These are phyloP conservation scores for Rhododendron ovatum DNA, from an alignment of 148 eudicot species.

Conservation along the genomic window DNA sequence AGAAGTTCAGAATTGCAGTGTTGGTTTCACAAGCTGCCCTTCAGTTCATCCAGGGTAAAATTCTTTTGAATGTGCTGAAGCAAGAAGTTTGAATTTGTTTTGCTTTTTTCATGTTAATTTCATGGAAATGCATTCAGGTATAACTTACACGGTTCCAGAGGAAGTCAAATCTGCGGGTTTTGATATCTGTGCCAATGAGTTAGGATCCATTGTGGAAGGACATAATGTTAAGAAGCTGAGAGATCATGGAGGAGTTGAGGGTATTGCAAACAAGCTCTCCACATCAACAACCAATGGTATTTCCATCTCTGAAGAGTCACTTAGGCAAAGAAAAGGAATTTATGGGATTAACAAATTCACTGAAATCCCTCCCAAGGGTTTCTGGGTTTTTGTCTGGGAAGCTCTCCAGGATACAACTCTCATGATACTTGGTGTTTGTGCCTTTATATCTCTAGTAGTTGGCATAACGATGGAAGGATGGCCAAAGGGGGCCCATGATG, in stretches of 20 bases:
- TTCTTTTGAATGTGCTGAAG: background rate
- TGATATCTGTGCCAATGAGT: constrained; percentile 69
- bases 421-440: constrained; percentile 83
- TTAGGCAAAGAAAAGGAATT: constrained; percentile 47
- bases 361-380: constrained; percentile 26
- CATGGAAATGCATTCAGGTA: constrained; percentile 38
- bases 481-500: constrained; percentile 88
- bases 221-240: constrained; percentile 55
- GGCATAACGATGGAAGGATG: constrained; percentile 84
- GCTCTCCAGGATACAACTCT: constrained; percentile 87
- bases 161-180: constrained; percentile 73
- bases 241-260: constrained; percentile 70
- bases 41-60: constrained; percentile 66
- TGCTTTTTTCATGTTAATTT: constrained; percentile 9
- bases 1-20: constrained; percentile 73
- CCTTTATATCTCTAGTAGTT: constrained; percentile 79
- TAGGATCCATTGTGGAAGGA: constrained; percentile 82
- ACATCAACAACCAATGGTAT: constrained; percentile 51
- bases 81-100: background rate
- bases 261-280: constrained; percentile 55
- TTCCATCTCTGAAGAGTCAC: constrained; percentile 40
- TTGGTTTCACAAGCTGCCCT: constrained; percentile 93
- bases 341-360: constrained; percentile 71
- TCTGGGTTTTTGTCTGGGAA: constrained; percentile 49
- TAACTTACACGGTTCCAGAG: constrained; percentile 63